Evolutionary conservation across 345 rosid species (phyloP), one percentile per base, ranked within the genome.

Genomic region (Lumnitzera littorea): DNA sequence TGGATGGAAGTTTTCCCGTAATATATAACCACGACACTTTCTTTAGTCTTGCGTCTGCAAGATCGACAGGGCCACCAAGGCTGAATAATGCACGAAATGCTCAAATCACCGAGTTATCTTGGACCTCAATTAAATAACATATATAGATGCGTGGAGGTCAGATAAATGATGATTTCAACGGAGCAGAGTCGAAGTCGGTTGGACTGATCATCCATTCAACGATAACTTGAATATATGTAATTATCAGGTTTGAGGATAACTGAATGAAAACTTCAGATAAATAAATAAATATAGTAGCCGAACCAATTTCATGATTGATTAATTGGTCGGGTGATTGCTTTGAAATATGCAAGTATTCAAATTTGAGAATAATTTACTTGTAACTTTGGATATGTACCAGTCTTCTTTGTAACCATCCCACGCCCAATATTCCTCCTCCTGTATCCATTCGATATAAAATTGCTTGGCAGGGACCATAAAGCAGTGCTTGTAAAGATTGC

Each of bases 291-390:
- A 20, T 20, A 20, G 20, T 20, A 20, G 20, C 20, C 20, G 20
- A 20, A 20, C 20, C 20, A 20, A 20, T 3, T 29, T 29, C 7
- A 29, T 3, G 3, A 6, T 29, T 29, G 7, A 29, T 6, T 3
- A 29, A 3, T 29, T 29, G 3, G 7, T 58, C 48, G 9, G 52
- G n/a, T 77, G 80, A 27, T 53, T 66, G 43, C 67, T 69, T 0
- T 69, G 50, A 52, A 75, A 56, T 12, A 56, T 58, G 11, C 41
- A 29, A 27, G 16, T 58, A 16, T 6, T 16, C 15, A n/a, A 2
- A 46, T 20, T 17, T 46, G 8, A 29, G 50, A 12, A 10, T 12
- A 20, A 58, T 20, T 58, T 6, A 11, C 6, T 24, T 12, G 12
- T 15, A 29, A 47, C 13, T 43, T 20, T 15, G 0, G 12, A 12